Evolutionary conservation across 208 protist genomes (phyloP).

Genomic region (Trypanosoma avium): DNA sequence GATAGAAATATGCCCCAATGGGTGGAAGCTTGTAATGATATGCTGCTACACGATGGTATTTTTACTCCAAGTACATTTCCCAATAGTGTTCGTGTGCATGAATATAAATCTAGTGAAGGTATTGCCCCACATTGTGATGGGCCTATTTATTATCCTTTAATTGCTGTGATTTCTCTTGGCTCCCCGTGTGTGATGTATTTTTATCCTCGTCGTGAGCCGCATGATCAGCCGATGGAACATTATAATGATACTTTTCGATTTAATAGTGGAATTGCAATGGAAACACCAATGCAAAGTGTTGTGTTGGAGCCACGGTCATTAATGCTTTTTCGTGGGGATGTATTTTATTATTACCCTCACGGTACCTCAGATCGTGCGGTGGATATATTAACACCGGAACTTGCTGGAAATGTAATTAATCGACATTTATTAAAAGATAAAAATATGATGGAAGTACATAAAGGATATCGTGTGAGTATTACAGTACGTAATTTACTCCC

Average conservation of each 20-base stretch:
- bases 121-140: constrained; percentile 90
- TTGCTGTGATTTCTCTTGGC: constrained; percentile 76
- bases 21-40: constrained; percentile 76
- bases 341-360: constrained; percentile 88
- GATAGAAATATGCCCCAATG: constrained; percentile 88
- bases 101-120: constrained; percentile 83
- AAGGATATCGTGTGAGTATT: constrained; percentile 78
- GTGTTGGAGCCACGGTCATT: constrained; percentile 88
- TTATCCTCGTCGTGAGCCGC: constrained; percentile 75
- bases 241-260: constrained; percentile 94
- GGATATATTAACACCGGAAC: constrained; percentile 48
- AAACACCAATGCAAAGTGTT: constrained; percentile 64
- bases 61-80: constrained; percentile 87
- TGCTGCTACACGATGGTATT: constrained; percentile 85
- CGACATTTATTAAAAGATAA: constrained; percentile 60
- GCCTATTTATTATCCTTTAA: constrained; percentile 85
- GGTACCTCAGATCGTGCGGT: constrained; percentile 74
- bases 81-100: constrained; percentile 92
- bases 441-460: constrained; percentile 46
- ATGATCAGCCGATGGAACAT: constrained; percentile 88
- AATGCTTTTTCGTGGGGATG: constrained; percentile 77
- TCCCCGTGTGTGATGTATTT: constrained; percentile 88
- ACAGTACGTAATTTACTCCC: constrained; percentile 86
- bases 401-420: constrained; percentile 77
- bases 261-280: constrained; percentile 63